phyloP scores from a whole-genome alignment of 1,284 basidiomycete species.

The Paramarasmius palmivorus region DNA sequence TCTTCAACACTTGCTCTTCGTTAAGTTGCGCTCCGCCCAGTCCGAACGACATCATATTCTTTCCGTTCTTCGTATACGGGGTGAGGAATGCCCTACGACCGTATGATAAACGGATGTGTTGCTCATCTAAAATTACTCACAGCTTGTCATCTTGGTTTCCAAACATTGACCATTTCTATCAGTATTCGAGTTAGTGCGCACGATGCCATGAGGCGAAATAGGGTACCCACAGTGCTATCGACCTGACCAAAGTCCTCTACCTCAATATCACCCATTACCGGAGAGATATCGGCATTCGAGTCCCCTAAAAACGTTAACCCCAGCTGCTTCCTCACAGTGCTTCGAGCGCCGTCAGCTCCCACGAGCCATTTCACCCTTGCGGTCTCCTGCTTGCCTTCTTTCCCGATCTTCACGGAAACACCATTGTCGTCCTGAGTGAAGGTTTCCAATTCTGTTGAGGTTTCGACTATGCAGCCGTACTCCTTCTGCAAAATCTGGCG shows the following conservation, averaged over 20 bases:
- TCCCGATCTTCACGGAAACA: slow-evolving; percentile 33
- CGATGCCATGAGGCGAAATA: too few relatives aligned
- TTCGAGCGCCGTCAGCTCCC: slow-evolving; percentile 16
- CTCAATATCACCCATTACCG: not conserved
- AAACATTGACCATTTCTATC: not conserved
- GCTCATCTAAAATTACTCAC: not conserved
- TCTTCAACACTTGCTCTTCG: slow-evolving; percentile 24
- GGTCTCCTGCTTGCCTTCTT: slow-evolving; percentile 17
- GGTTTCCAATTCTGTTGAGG: slow-evolving; percentile 35
- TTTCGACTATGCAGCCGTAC: slow-evolving; percentile 33
- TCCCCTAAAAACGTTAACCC: slow-evolving; percentile 1
- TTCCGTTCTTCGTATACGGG: slow-evolving; percentile 25
- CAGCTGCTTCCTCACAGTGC: slow-evolving; percentile 14
- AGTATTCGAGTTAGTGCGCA: not conserved
- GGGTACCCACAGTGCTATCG: not conserved
- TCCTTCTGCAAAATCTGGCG: slow-evolving; percentile 29
- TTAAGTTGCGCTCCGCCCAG: slow-evolving; percentile 30
- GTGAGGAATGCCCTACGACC: slow-evolving; percentile 32
- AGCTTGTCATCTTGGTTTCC: not conserved
- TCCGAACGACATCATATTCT: slow-evolving; percentile 34
- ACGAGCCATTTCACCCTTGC: slow-evolving; percentile 7
- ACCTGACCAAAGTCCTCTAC: not conserved
- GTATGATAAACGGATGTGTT: not conserved
- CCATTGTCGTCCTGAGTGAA: slow-evolving; percentile 32
- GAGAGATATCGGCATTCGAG: not conserved